Percentiles rank a stretch among this genome's conserved stretches.
phyloP scores from a whole-genome alignment of 495 filamentous ascomycete genomes.

The Penicillium paxilli region DNA sequence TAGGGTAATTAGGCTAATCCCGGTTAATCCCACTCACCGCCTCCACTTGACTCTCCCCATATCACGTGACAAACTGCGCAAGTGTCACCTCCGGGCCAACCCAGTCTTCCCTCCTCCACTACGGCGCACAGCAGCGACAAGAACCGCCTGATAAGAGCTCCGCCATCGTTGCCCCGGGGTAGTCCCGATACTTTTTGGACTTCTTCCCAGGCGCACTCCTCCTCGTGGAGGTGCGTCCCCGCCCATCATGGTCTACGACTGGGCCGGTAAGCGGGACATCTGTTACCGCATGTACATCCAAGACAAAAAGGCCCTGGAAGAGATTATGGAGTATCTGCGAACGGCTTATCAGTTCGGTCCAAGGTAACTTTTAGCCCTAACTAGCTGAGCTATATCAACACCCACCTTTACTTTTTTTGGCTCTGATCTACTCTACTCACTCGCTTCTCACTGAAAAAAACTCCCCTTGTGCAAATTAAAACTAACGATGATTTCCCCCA shows the following conservation, averaged over 20 bases:
- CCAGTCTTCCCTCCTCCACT: slow-evolving; percentile 20
- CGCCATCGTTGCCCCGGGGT: too few species aligned
- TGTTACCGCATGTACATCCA: slow-evolving; percentile 74
- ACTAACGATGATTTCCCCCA: too few species aligned
- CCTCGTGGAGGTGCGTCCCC: slow-evolving; percentile 29
- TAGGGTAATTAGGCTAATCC: too few species aligned
- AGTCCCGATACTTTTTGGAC: too few species aligned
- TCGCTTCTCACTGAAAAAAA: too few species aligned
- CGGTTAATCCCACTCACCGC: too few species aligned
- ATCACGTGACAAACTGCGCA: slow-evolving; percentile 30
- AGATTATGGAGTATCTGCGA: slow-evolving; percentile 65
- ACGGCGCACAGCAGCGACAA: slow-evolving; percentile 45
- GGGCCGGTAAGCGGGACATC: slow-evolving; percentile 68
- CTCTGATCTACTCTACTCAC: too few species aligned
- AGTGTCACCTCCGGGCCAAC: slow-evolving; percentile 19
- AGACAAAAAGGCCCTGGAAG: slow-evolving; percentile 66
- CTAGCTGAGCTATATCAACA: too few species aligned
- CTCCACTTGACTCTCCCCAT: too few species aligned
- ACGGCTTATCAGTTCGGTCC: slow-evolving; percentile 61
- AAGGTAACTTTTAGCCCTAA: slow-evolving; percentile 47
- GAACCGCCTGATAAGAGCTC: slow-evolving; percentile 33
- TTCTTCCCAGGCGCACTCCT: slow-evolving; percentile 31
- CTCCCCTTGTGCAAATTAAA: too few species aligned
- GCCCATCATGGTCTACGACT: slow-evolving; percentile 69
- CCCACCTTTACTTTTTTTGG: too few species aligned